Conservation (phyloP, 768 basidiomycete genomes). For the Strobilomyces confusus region DNA sequence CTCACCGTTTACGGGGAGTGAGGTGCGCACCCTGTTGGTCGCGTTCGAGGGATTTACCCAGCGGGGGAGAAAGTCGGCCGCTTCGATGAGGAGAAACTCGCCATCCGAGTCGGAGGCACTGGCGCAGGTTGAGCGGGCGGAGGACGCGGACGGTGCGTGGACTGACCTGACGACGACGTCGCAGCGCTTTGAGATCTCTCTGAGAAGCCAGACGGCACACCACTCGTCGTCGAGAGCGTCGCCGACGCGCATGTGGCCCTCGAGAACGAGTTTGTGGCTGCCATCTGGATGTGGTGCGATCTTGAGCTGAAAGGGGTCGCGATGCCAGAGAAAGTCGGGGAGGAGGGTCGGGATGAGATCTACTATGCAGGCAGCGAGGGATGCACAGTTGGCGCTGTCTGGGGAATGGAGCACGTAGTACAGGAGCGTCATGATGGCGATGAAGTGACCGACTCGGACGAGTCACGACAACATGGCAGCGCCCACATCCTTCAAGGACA, state of each 20-base stretch:
- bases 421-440: conserved; percentile 47
- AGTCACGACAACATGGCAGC: no score
- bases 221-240: conserved; percentile 99
- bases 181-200: conserved; percentile 72
- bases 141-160: not conserved
- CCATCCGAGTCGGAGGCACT: conserved; percentile 85
- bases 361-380: conserved; percentile 66
- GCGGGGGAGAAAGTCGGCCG: conserved; percentile 79
- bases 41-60: conserved; percentile 94
- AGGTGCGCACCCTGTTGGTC: conserved; percentile 79
- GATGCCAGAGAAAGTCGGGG: conserved; percentile 73
- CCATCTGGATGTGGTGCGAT: conserved; percentile 46
- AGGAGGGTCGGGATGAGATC: conserved; percentile 52
- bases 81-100: conserved; percentile 94
- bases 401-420: conserved; percentile 76
- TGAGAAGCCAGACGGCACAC: conserved; percentile 88
- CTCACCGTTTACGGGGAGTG: conserved; percentile 29
- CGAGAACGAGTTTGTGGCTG: conserved; percentile 53
- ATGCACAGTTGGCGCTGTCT: conserved; percentile 58
- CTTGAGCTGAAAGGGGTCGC: conserved; percentile 78
- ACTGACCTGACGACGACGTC: conserved; percentile 75
- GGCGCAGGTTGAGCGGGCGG: not conserved
- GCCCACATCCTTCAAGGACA: conserved; percentile 65
- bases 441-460: no score
- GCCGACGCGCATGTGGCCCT: conserved; percentile 87